A percentile compares a stretch with the other conserved stretches of the same genome.
Conservation (phyloP, 2,329 filamentous ascomycete species). For the Domatiomyces globalis region DNA sequence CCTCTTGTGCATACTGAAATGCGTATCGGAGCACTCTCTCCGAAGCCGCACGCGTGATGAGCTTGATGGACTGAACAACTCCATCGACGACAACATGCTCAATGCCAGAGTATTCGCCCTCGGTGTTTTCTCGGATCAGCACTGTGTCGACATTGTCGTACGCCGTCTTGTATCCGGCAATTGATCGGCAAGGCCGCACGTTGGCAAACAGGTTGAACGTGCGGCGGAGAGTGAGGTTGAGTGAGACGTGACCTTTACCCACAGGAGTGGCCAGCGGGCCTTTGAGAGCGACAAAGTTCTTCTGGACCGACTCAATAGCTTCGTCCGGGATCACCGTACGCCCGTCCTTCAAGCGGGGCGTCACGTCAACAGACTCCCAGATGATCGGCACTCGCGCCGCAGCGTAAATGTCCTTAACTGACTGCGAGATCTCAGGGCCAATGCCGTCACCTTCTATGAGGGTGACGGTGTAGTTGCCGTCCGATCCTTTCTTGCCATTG, state of each 20-base stretch:
- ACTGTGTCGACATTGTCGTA: conserved; percentile 96
- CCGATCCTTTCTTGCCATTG: conserved; percentile 73
- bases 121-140: conserved; percentile 97
- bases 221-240: conserved; percentile 94
- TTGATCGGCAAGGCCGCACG: conserved; percentile 91
- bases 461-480: conserved; percentile 90
- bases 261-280: conserved; percentile 93
- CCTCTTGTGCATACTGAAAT: conserved; percentile 91
- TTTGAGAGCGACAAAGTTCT: conserved; percentile 96
- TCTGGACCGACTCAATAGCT: conserved; percentile 83
- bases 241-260: conserved; percentile 96
- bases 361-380: conserved; percentile 96
- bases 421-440: conserved; percentile 92
- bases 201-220: conserved; percentile 99
- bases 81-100: conserved; percentile 97
- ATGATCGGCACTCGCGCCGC: conserved; percentile 92
- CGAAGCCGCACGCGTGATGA: conserved; percentile 81
- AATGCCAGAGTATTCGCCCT: conserved; percentile 98
- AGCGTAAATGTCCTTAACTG: conserved; percentile 96
- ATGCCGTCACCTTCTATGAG: conserved; percentile 99
- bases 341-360: conserved; percentile 82
- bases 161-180: conserved; percentile 94
- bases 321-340: conserved; percentile 88
- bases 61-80: conserved; percentile 98
- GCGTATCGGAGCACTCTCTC: conserved; percentile 94